A percentile compares a stretch with the other conserved stretches of the same genome.
These are phyloP conservation scores for Magnolia sinica DNA, from an alignment of 164 flowering plant species.

Conservation along the genomic window DNA sequence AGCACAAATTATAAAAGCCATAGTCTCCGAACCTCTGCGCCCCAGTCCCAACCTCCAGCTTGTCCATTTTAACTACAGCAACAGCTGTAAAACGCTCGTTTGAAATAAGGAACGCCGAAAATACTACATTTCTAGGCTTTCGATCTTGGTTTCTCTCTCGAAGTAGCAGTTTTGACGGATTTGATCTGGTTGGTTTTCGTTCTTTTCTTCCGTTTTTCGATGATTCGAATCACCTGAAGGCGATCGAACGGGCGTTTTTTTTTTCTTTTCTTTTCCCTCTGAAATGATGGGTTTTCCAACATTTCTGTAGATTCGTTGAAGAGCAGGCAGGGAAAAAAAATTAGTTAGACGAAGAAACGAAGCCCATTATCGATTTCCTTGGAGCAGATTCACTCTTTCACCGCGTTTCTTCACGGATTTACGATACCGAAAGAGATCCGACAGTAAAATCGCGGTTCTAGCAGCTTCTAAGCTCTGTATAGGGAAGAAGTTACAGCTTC, in stretches of 20 bases:
- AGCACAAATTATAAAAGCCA: not conserved
- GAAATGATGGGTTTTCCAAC: no score
- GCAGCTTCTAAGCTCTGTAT: not conserved
- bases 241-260: not conserved
- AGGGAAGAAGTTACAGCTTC: not conserved
- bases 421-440: not conserved
- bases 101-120: not conserved
- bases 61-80: not conserved
- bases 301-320: not conserved
- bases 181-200: not conserved
- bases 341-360: not conserved
- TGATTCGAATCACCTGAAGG: not conserved
- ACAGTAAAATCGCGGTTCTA: not conserved
- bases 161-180: not conserved
- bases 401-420: not conserved
- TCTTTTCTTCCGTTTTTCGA: not conserved
- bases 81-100: not conserved
- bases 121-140: not conserved
- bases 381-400: not conserved
- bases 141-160: not conserved
- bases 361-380: not conserved
- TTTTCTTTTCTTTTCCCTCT: no score
- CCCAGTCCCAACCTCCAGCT: not conserved
- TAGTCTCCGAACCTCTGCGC: slow-evolving; percentile 10
- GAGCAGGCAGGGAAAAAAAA: not conserved